A percentile compares a stretch with the other conserved stretches of the same genome.
phyloP scores from a whole-genome alignment of 805 yeast genomes.

The Yarrowia porcina region DNA sequence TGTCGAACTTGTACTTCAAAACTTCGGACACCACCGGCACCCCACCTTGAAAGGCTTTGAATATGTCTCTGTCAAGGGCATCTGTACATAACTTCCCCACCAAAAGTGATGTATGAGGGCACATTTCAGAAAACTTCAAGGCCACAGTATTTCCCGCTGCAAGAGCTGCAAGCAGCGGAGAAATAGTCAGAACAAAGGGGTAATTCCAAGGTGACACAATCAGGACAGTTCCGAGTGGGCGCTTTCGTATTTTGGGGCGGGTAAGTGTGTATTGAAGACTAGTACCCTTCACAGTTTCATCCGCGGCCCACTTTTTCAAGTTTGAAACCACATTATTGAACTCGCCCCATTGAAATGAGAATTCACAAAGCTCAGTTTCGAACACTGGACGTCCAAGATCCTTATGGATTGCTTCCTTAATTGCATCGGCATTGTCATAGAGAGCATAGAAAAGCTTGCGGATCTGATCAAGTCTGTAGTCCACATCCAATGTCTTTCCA shows the following conservation, averaged over 20 bases:
- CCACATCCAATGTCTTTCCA: slow-evolving; percentile 50
- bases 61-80: slow-evolving; percentile 54
- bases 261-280: slow-evolving; percentile 30
- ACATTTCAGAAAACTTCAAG: slow-evolving; percentile 67
- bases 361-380: slow-evolving; percentile 63
- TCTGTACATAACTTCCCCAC: slow-evolving; percentile 53
- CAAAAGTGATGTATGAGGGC: slow-evolving; percentile 56
- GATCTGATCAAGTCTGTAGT: slow-evolving; percentile 58
- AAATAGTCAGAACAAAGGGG: slow-evolving; percentile 60
- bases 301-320: slow-evolving; percentile 60
- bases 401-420: slow-evolving; percentile 54
- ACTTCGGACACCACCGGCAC: slow-evolving; percentile 58
- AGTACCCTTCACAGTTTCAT: slow-evolving; percentile 37
- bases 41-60: slow-evolving; percentile 70
- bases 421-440: slow-evolving; percentile 51
- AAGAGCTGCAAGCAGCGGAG: slow-evolving; percentile 71
- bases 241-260: slow-evolving; percentile 34
- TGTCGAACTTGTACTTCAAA: slow-evolving; percentile 66
- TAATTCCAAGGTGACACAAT: slow-evolving; percentile 77
- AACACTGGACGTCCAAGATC: slow-evolving; percentile 65
- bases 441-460: slow-evolving; percentile 66
- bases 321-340: slow-evolving; percentile 55
- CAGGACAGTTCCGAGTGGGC: slow-evolving; percentile 59
- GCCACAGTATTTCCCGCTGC: slow-evolving; percentile 81
- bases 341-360: slow-evolving; percentile 51